phyloP scores from a whole-genome alignment of 331 rosid genomes.

The Quercus phellos region DNA sequence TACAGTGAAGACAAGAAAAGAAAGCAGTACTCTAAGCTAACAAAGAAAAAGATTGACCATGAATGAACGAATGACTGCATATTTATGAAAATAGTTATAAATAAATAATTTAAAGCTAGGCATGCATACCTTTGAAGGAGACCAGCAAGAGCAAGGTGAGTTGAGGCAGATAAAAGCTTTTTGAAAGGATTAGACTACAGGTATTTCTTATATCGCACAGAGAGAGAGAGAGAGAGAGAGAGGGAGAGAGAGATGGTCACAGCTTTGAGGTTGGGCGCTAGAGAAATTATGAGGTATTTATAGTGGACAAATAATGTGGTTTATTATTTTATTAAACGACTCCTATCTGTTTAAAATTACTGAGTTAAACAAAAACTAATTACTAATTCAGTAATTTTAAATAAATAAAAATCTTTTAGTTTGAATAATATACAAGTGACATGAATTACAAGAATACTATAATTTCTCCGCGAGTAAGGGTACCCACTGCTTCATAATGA shows the following conservation, averaged over 20 bases:
- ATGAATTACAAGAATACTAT: fast-evolving
- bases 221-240: too few species aligned
- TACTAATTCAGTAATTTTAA: fast-evolving
- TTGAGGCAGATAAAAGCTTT: not conserved
- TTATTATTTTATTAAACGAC: fast-evolving
- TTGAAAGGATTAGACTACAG: not conserved
- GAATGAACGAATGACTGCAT: not conserved
- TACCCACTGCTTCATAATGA: too few species aligned
- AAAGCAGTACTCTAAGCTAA: not conserved
- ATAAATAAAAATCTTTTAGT: fast-evolving
- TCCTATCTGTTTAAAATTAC: fast-evolving
- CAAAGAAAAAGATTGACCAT: not conserved
- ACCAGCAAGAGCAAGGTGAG: not conserved
- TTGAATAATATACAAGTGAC: fast-evolving
- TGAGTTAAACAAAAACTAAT: fast-evolving
- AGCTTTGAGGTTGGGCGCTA: too few species aligned
- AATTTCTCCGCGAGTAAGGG: too few species aligned
- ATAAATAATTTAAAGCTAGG: not conserved
- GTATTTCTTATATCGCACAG: too few species aligned
- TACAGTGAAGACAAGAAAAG: not conserved
- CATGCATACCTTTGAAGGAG: not conserved
- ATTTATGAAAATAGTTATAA: not conserved
- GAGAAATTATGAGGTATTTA: too few species aligned
- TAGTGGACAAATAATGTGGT: fast-evolving
- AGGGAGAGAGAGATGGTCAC: too few species aligned